Evolutionary conservation across 441 rosid species (phyloP), one percentile per base, ranked within the genome.

Genomic region (Francoa sonchifolia): DNA sequence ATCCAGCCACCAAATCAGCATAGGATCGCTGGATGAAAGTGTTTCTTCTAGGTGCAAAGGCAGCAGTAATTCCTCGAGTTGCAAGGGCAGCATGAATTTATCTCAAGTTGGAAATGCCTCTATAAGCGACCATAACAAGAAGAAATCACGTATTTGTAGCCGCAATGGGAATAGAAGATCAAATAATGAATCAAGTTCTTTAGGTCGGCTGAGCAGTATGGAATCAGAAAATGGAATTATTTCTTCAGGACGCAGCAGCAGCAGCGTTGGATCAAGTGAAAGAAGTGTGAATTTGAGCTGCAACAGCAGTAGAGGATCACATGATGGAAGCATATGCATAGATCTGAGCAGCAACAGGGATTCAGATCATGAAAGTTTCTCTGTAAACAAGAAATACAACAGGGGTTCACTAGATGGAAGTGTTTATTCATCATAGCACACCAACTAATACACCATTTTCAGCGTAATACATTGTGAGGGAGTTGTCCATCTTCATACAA

Each of bases 61-160:
- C 35, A 10, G 41, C 41, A 22, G 4, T 2, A 22, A 16, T 8
- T 41, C 45, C 19, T 16, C 52, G 19, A 15, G 30, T 6, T 6
- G 18, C 19, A 44, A 33, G 40, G 39, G 28, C 44, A 51, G 49
- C 44, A 31, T 9, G 37, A 36, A 19, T n/a, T n/a, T n/a, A 32
- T 33, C 33, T 3, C 14, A 38, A 8, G 28, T 16, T 2, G 25
- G 38, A 29, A 47, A 21, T 32, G 22, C 3, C 31, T 35, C 39
- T 23, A 38, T 27, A 8, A 37, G 43, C 17, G 46, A 51, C 26
- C 35, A 30, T 20, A 23, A 4, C 19, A 45, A 36, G 10, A 28
- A 9, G 43, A 14, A 11, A 10, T 15, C 31, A n/a, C 12, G 11
- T 7, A 2, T 11, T 36, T 19, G 10, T 17, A 19, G 12, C 25